A percentile compares a stretch with the other conserved stretches of the same genome.
These are phyloP conservation scores for Sclerotinia subarctica DNA, from an alignment of 2,329 filamentous ascomycete genomes.

Conservation along the genomic window DNA sequence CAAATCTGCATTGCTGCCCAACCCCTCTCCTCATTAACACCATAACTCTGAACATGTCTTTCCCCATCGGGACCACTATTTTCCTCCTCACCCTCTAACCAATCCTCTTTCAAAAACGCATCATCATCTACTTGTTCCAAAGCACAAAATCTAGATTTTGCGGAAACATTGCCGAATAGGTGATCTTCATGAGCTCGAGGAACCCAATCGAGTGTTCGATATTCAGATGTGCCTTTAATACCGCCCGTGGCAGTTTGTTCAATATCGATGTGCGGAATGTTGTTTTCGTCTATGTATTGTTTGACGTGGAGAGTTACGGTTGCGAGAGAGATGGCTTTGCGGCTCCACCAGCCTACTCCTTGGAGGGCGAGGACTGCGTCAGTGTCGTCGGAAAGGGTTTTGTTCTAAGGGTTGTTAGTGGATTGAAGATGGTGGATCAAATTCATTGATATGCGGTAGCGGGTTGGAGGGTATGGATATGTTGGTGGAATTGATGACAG, in stretches of 20 bases:
- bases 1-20: slow-evolving; percentile 57
- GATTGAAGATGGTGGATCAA: background rate
- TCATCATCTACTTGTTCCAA: slow-evolving; percentile 40
- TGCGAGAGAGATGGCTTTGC: slow-evolving; percentile 57
- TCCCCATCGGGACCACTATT: slow-evolving; percentile 44
- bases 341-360: slow-evolving; percentile 55
- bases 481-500: background rate
- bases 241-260: slow-evolving; percentile 62
- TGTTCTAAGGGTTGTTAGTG: slow-evolving; percentile 48
- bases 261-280: slow-evolving; percentile 52
- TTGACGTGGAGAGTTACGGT: slow-evolving; percentile 50
- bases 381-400: slow-evolving; percentile 54
- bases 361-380: slow-evolving; percentile 58
- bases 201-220: slow-evolving; percentile 54
- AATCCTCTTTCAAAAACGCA: slow-evolving; percentile 47
- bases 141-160: slow-evolving; percentile 17
- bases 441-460: too few relatives aligned
- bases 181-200: slow-evolving; percentile 54
- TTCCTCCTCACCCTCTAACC: slow-evolving; percentile 46
- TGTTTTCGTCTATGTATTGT: slow-evolving; percentile 44
- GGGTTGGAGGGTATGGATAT: background rate
- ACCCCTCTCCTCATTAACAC: slow-evolving; percentile 45
- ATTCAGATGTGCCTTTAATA: slow-evolving; percentile 56
- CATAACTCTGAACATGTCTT: slow-evolving; percentile 48
- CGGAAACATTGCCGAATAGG: slow-evolving; percentile 56